A percentile compares a stretch with the other conserved stretches of the same genome.
Evolutionary conservation across 2,329 filamentous ascomycete genomes (phyloP).

Genomic region (Fusarium robinianum): DNA sequence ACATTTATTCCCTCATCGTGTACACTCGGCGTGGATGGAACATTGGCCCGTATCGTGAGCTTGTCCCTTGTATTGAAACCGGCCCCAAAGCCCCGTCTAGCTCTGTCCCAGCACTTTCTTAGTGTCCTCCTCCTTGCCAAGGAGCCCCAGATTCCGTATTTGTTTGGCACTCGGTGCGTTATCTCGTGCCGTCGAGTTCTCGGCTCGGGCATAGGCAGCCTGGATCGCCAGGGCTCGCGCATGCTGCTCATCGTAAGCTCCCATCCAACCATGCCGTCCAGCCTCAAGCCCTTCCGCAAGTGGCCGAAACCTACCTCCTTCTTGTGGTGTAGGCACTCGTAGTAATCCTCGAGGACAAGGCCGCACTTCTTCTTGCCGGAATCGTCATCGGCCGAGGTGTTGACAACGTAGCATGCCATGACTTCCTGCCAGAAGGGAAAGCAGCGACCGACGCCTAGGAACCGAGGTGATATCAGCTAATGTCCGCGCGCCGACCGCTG

Average conservation of each 20-base stretch:
- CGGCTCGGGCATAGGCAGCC: slow-evolving; percentile 80
- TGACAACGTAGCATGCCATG: slow-evolving; percentile 96
- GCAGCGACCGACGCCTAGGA: slow-evolving; percentile 72
- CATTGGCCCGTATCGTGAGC: slow-evolving; percentile 5
- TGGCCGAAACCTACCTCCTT: slow-evolving; percentile 76
- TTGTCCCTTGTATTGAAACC: slow-evolving; percentile 13
- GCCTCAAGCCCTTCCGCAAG: not conserved
- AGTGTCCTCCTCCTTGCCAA: slow-evolving; percentile 83
- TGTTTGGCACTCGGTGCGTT: slow-evolving; percentile 80
- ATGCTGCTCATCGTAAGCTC: slow-evolving; percentile 57
- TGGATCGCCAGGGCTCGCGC: slow-evolving; percentile 79
- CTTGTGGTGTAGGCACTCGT: slow-evolving; percentile 97
- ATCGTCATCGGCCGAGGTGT: slow-evolving; percentile 77
- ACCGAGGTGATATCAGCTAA: slow-evolving; percentile 27
- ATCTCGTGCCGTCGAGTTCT: slow-evolving; percentile 75
- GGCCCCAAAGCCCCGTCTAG: slow-evolving; percentile 22
- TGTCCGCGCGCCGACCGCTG: not conserved
- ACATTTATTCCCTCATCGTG: slow-evolving; percentile 32
- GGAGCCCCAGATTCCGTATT: slow-evolving; percentile 83
- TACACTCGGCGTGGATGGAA: slow-evolving; percentile 20
- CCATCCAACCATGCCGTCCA: not conserved
- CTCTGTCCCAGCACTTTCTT: slow-evolving; percentile 58
- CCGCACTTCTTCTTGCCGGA: slow-evolving; percentile 86
- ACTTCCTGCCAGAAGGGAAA: slow-evolving; percentile 99
- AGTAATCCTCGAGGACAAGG: slow-evolving; percentile 90